Evolutionary conservation across 106 monocot genomes (phyloP).

Genomic region (Agapanthus africanus): DNA sequence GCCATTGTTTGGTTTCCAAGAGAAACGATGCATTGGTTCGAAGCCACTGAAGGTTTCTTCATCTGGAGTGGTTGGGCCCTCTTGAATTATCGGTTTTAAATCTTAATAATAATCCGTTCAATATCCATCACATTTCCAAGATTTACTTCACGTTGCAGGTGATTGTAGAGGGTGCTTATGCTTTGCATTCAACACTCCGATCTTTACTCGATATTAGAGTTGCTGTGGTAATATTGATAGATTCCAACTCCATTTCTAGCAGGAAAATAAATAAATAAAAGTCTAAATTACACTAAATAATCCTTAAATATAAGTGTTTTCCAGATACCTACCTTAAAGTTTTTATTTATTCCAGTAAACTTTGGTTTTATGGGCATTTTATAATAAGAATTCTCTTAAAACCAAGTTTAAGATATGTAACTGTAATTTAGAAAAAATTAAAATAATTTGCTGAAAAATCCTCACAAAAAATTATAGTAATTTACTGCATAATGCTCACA

Average conservation of each 20-base stretch:
- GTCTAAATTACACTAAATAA: too few species aligned
- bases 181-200: conserved; percentile 78
- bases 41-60: conserved; percentile 51
- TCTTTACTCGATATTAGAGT: conserved; percentile 93
- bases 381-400: too few species aligned
- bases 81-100: not conserved
- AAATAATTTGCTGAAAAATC: conserved; percentile 1
- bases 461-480: too few species aligned
- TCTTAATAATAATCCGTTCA: not conserved
- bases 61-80: conserved; percentile 58
- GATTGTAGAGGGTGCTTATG: conserved; percentile 96
- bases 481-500: too few species aligned
- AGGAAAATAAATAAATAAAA: not conserved
- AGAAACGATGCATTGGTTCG: conserved; percentile 55
- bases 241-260: not conserved
- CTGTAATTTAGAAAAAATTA: not conserved
- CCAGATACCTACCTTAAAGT: too few species aligned
- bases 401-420: too few species aligned
- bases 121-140: not conserved
- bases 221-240: conserved; percentile 65
- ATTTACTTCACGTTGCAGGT: conserved; percentile 39
- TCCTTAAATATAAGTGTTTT: too few species aligned
- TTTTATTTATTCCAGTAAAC: too few species aligned
- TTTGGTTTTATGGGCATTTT: too few species aligned
- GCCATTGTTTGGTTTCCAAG: conserved; percentile 89